phyloP scores from a whole-genome alignment of 805 yeast genomes.

The Yarrowia bubula region DNA sequence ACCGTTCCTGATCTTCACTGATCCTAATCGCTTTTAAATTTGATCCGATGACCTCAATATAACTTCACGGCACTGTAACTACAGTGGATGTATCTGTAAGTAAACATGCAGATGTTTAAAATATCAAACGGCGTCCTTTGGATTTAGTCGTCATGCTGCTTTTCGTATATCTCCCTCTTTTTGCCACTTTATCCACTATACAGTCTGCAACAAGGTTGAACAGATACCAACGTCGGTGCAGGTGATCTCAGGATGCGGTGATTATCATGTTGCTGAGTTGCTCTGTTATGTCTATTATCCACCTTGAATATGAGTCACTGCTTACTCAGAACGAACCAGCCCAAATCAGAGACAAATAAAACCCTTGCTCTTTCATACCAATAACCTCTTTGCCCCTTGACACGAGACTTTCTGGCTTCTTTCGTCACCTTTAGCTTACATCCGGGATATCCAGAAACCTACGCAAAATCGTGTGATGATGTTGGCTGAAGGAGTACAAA shows the following conservation, averaged over 20 bases:
- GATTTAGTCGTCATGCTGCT: too few species aligned
- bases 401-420: background rate
- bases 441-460: constrained; percentile 12
- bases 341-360: background rate
- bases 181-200: background rate
- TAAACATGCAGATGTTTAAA: background rate
- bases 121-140: background rate
- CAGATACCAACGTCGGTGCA: background rate
- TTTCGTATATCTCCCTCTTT: background rate
- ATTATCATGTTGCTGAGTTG: background rate
- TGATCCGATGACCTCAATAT: background rate
- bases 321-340: background rate
- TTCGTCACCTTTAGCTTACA: background rate
- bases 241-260: background rate
- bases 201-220: background rate
- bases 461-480: background rate
- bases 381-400: background rate
- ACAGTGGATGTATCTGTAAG: background rate
- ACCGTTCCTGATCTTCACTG: background rate
- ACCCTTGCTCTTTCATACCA: background rate
- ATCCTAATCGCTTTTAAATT: background rate
- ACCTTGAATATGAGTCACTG: too few species aligned
- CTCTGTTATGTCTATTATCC: too few species aligned
- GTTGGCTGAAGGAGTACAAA: too few species aligned
- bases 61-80: too few species aligned